Base-by-base conservation (phyloP, 208 protist genomes). In the Trichomonas tenax region DNA sequence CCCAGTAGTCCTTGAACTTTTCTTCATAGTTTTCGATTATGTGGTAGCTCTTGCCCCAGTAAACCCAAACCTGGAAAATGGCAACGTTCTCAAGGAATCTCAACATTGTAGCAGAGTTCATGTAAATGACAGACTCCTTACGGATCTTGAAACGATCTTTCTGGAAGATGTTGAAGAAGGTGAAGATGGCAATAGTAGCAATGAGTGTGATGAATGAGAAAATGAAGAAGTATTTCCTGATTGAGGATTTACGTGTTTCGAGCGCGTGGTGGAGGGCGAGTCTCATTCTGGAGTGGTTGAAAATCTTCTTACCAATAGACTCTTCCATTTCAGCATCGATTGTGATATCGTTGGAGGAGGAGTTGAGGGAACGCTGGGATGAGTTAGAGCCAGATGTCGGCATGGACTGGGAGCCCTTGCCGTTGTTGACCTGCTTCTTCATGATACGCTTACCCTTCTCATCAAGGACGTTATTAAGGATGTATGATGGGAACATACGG, bases 251-350 rank as follows among this genome's bases (percentile, higher is more conserved):
- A 41, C 82, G 82, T 34, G 38, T n/a, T 46, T 44, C 38, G 36
- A 89, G 23, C 0, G 82, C 40, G 31, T 46, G 34, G 31, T 89
- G 82, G 21, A 89, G 38, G 4, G 82, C 82, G 31, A 89, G 38
- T 46, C 82, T 89, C 17, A 89, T 89, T 46, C 82, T 89, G 6
- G 82, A 41, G 17, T 89, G 34, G 9, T 34, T 89, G 82, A 89
- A 31, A 44, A 89, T 46, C 40, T 34, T 44, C 40, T 89, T 89
- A 44, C 82, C 82, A 46, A 89, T 89, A 0, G 14, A 34, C 40
- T 89, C 82, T 89, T 89, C 82, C 34, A 89, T 89, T 89, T 89
- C 82, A 31, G 82, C 34, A 89, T 89, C 82, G 14, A 89, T 31
- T 46, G 38, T 46, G 17, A 44, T 89, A 4, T 34, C 31, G 15